A percentile compares a stretch with the other conserved stretches of the same genome.
Evolutionary conservation across 768 basidiomycete species (phyloP).

Genomic region (Suillus luteus): DNA sequence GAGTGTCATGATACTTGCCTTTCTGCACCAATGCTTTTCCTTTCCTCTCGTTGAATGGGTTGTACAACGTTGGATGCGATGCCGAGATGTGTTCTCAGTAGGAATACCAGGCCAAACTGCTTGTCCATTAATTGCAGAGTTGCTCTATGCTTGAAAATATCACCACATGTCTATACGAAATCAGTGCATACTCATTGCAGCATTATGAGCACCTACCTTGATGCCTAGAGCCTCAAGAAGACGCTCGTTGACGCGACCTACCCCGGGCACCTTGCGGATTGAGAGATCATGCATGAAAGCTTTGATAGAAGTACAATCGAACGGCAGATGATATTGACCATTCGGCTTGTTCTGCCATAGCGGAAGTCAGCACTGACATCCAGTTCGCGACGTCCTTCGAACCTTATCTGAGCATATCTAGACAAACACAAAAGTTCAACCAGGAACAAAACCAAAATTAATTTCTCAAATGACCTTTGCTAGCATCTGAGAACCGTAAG

Average conservation of each 20-base stretch:
- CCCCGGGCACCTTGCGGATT: conserved; percentile 85
- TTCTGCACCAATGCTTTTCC: conserved; percentile 93
- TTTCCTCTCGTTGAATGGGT: conserved; percentile 74
- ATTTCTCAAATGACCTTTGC: conserved; percentile 67
- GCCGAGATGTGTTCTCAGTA: conserved; percentile 83
- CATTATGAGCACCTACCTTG: conserved; percentile 50
- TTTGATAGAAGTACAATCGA: conserved; percentile 61
- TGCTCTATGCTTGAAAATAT: conserved; percentile 78
- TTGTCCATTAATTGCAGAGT: conserved; percentile 83
- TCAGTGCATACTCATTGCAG: background rate
- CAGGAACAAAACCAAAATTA: background rate
- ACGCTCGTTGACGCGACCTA: conserved; percentile 89
- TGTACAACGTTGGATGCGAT: conserved; percentile 83
- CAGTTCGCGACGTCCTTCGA: conserved; percentile 2
- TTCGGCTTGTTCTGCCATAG: conserved; percentile 83
- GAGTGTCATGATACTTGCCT: conserved; percentile 43
- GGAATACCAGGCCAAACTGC: conserved; percentile 74
- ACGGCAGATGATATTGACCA: conserved; percentile 81
- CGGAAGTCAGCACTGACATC: conserved; percentile 4
- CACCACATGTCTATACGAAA: conserved; percentile 74
- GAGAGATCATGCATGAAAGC: conserved; percentile 80
- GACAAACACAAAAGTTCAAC: conserved; percentile 7
- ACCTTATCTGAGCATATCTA: conserved; percentile 95
- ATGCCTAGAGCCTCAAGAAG: conserved; percentile 86
- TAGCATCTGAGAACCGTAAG: conserved; percentile 62